Evolutionary conservation across 106 monocot species (phyloP).

Genomic region (Apostasia ramifera): DNA sequence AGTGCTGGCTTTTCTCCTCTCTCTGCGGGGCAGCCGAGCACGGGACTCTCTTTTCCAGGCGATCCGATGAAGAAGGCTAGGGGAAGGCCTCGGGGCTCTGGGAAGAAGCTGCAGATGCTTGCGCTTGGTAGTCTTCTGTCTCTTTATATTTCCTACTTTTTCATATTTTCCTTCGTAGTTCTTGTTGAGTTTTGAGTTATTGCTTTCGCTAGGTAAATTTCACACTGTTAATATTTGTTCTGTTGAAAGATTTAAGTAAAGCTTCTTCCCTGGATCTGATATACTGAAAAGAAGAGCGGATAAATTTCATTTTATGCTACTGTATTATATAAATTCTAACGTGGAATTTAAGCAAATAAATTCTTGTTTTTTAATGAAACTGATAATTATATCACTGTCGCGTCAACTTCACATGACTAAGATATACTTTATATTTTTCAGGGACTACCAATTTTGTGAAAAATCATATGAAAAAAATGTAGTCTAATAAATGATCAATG

Average conservation of each 20-base stretch:
- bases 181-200: background rate
- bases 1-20: conserved; percentile 16
- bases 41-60: conserved; percentile 3
- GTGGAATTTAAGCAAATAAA: too few relatives aligned
- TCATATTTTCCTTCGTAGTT: background rate
- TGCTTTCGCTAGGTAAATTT: background rate
- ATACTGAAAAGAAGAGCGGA: background rate
- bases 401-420: too few relatives aligned
- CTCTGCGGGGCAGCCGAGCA: conserved; percentile 5
- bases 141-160: background rate
- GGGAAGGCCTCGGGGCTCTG: conserved; percentile 62
- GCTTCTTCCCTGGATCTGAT: background rate
- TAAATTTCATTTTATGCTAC: too few relatives aligned
- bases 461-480: too few relatives aligned
- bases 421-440: too few relatives aligned
- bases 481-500: too few relatives aligned
- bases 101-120: conserved; percentile 70
- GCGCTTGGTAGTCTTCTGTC: conserved; percentile 41
- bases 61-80: conserved; percentile 45
- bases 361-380: too few relatives aligned
- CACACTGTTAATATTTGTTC: background rate
- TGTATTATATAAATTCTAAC: too few relatives aligned
- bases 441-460: too few relatives aligned
- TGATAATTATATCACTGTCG: too few relatives aligned
- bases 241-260: background rate